These are phyloP conservation scores for Penicillium sp. DNA, from an alignment of 2,329 filamentous ascomycete species.

Conservation along the genomic window DNA sequence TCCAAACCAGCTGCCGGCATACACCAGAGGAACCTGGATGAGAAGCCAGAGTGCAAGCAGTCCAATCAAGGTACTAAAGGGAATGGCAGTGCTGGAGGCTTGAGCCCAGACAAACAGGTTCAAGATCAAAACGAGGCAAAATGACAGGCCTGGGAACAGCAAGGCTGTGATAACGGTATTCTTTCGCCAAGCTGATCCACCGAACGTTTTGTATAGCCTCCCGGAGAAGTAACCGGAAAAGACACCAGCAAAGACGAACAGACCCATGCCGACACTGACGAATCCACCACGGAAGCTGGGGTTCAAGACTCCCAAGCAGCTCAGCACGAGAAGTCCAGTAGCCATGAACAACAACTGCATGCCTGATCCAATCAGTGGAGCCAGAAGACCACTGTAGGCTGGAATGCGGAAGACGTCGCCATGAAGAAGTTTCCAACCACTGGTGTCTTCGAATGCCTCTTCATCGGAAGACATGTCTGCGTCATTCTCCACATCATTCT, in stretches of 20 bases:
- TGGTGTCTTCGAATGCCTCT: conserved; percentile 72
- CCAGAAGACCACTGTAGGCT: conserved; percentile 66
- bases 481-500: conserved; percentile 54
- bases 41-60: conserved; percentile 77
- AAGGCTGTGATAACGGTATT: conserved; percentile 75
- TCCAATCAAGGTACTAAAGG: conserved; percentile 72
- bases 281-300: conserved; percentile 89
- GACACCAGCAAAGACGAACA: conserved; percentile 78
- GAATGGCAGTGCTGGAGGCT: conserved; percentile 81
- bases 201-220: conserved; percentile 78
- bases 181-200: conserved; percentile 68
- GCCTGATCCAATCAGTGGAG: conserved; percentile 78
- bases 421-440: conserved; percentile 85
- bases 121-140: conserved; percentile 71
- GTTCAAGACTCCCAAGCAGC: conserved; percentile 74
- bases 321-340: conserved; percentile 67
- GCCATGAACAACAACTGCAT: conserved; percentile 85
- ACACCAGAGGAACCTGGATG: conserved; percentile 81
- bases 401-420: conserved; percentile 84
- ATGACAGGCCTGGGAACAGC: conserved; percentile 75
- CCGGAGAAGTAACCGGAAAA: conserved; percentile 88
- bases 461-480: conserved; percentile 64
- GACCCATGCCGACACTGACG: conserved; percentile 75
- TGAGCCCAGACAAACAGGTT: conserved; percentile 91
- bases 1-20: conserved; percentile 74